Percentiles rank a stretch among this genome's conserved stretches.
Conservation (phyloP, 495 filamentous ascomycete genomes). For the Terfezia boudieri region DNA sequence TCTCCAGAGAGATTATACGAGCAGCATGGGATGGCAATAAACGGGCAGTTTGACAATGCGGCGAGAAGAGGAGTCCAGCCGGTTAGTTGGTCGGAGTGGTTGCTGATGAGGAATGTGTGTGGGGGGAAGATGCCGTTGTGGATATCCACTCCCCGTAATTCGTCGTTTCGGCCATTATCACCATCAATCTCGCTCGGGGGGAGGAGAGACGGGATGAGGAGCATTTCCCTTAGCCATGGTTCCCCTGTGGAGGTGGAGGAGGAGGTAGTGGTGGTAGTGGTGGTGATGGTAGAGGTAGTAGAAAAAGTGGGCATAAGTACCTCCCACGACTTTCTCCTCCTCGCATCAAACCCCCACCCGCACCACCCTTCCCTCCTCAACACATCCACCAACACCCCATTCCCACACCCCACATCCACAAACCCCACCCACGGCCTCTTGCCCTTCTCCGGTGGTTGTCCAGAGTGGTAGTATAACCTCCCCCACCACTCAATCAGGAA, state of each 20-base stretch:
- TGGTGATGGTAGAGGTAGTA: neutral
- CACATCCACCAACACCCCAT: constrained; percentile 76
- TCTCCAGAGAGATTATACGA: constrained; percentile 64
- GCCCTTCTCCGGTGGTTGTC: constrained; percentile 4
- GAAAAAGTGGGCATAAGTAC: constrained; percentile 26
- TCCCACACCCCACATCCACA: constrained; percentile 88
- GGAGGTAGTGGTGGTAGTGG: neutral
- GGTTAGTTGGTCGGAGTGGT: constrained; percentile 89
- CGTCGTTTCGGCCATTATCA: neutral
- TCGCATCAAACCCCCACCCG: constrained; percentile 82
- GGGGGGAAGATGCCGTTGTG: constrained; percentile 51
- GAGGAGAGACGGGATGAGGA: neutral
- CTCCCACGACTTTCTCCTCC: constrained; percentile 60
- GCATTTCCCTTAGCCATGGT: neutral
- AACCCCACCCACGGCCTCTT: constrained; percentile 51
- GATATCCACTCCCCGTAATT: constrained; percentile 21
- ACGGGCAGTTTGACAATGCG: constrained; percentile 47
- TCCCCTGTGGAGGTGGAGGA: neutral
- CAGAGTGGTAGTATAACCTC: constrained; percentile 43
- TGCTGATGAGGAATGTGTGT: constrained; percentile 82
- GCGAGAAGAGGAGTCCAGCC: constrained; percentile 87
- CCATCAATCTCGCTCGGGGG: neutral
- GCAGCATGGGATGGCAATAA: constrained; percentile 86
- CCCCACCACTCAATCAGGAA: constrained; percentile 86
- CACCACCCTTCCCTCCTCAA: constrained; percentile 59